Base-by-base conservation (phyloP, 1,284 basidiomycete species). In the Papiliotrema fonsecae region DNA sequence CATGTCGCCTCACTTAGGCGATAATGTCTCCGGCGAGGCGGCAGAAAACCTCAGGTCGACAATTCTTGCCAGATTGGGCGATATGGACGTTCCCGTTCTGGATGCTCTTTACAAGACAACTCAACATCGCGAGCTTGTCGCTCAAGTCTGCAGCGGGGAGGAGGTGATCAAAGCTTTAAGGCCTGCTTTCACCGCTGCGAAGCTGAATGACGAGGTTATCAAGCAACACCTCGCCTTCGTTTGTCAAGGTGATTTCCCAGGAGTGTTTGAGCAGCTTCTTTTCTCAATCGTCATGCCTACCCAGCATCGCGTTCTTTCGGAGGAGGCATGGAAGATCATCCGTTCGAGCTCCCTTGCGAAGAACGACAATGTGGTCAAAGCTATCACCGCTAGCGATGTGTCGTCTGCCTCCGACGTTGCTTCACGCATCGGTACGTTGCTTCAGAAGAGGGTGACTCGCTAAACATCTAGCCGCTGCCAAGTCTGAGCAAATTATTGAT, bases 271-370 rank as follows among this genome's bases (percentile, higher is more conserved):
- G 57, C 68, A 74, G 19, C 66, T 86, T 2, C 69, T 92, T 41
- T 85, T 88, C 63, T 85, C 86, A 0, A 81, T 82, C 58, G 71
- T 93, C 18, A 69, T 93, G 13, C 83, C 81, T 53, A 84, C 84
- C 4, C 87, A 86, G 61, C 73, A 83, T 4, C 78, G 82, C 40
- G 82, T 81, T 58, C 83, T 82, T 0, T 77, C 80, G 0, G 76
- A 78, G 25, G 64, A 77, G 22, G 80, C 83, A 0, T 90, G 88
- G 87, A 80, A 82, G 50, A 69, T 78, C 18, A 31, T 43, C 16
- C 22, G 21, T 14, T 31, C 18, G 11, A 31, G 27, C 10, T 9
- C 26, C 18, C 14, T 43, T 3, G 30, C 14, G 18, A 26, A 18
- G 10, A 16, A 24, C 28, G 21, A n/a, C 19, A 4, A 16, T 27